These are phyloP conservation scores for Climacium dendroides DNA, from an alignment of 225 moss, liverwort and hornwort genomes.

Conservation along the genomic window DNA sequence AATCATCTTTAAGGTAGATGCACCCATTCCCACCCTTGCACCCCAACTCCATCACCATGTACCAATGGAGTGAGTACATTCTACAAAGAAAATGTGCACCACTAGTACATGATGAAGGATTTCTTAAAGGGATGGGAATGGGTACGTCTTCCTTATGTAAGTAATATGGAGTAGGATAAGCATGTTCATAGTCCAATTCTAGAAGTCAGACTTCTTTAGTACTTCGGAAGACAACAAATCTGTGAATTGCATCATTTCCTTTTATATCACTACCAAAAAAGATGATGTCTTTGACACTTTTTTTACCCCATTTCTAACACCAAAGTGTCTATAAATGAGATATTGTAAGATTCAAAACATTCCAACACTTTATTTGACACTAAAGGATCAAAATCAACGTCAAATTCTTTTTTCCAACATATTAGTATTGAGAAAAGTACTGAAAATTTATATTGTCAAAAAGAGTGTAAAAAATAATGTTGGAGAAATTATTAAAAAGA, in stretches of 20 bases:
- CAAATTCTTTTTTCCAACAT: not conserved
- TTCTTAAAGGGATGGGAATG: no score
- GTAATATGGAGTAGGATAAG: not conserved
- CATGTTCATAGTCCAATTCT: rapidly evolving
- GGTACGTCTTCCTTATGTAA: no score
- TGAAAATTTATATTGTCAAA: not conserved
- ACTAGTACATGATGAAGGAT: no score
- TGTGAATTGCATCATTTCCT: not conserved
- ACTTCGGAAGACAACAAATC: not conserved
- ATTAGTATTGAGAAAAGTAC: not conserved
- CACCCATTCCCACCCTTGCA: no score
- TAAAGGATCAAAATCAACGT: not conserved
- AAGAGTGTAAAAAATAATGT: not conserved
- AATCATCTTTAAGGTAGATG: no score
- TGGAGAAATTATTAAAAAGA: rapidly evolving
- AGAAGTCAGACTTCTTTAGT: not conserved
- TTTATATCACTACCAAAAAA: not conserved
- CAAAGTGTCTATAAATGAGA: not conserved
- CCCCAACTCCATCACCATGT: no score
- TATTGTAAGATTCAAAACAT: not conserved
- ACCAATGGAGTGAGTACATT: no score
- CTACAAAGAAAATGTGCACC: no score
- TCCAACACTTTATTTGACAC: not conserved
- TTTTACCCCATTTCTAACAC: rapidly evolving
- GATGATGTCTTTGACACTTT: no score